Evolutionary conservation across 163 green algal species (phyloP).

Genomic region (Scenedesmus sp.): DNA sequence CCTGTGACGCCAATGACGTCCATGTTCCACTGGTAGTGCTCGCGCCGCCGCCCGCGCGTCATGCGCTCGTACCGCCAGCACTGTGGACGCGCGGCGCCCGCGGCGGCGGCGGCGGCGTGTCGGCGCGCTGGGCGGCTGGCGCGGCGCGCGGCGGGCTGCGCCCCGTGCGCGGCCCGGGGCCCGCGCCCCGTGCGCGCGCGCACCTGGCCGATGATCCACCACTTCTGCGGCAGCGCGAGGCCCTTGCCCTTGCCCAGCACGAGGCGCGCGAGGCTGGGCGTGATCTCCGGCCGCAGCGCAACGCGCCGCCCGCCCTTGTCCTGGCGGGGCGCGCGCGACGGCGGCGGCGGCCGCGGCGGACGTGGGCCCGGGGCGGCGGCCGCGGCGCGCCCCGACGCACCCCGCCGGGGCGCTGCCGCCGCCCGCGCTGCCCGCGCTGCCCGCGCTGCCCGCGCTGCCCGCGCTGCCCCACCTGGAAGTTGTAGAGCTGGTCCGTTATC

Average conservation of each 20-base stretch:
- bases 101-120: neutral
- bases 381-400: too few species aligned
- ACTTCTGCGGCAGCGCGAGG: slow-evolving; percentile 87
- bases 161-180: too few species aligned
- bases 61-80: slow-evolving; percentile 76
- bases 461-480: slow-evolving; percentile 81
- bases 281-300: slow-evolving; percentile 95
- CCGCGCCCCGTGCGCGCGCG: neutral
- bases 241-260: slow-evolving; percentile 74
- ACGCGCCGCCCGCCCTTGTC: slow-evolving; percentile 92
- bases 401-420: too few species aligned
- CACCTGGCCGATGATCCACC: slow-evolving; percentile 90
- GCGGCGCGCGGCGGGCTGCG: too few species aligned
- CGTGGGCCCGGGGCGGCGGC: too few species aligned
- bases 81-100: neutral
- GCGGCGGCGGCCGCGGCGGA: neutral
- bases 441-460: too few species aligned
- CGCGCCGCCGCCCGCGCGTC: slow-evolving; percentile 83
- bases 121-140: too few species aligned
- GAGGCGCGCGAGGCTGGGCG: slow-evolving; percentile 92
- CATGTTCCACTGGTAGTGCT: slow-evolving; percentile 99
- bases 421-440: too few species aligned
- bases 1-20: slow-evolving; percentile 91
- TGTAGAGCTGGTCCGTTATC: slow-evolving; percentile 98
- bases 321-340: slow-evolving; percentile 49